These are phyloP conservation scores for Diaporthe ilicicola DNA, from an alignment of 2,329 filamentous ascomycete species.

Conservation along the genomic window DNA sequence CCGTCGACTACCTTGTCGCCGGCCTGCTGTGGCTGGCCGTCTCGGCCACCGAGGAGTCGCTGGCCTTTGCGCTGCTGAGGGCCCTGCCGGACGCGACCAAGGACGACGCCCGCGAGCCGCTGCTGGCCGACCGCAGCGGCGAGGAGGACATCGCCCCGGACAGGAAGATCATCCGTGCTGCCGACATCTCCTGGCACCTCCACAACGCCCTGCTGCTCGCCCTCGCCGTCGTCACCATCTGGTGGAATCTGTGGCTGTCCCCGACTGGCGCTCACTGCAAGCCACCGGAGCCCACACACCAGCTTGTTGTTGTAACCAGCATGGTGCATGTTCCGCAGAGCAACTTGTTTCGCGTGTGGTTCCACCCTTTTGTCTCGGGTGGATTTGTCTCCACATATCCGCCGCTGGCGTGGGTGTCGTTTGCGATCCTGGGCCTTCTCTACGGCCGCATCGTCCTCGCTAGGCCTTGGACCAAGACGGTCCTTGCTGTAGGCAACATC, in stretches of 20 bases:
- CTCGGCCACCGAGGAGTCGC: slow-evolving; percentile 44
- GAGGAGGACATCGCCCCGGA: slow-evolving; percentile 35
- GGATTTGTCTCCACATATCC: slow-evolving; percentile 51
- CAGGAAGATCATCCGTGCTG: slow-evolving; percentile 35
- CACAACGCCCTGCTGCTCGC: slow-evolving; percentile 49
- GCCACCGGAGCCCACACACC: neutral
- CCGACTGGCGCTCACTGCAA: slow-evolving; percentile 48
- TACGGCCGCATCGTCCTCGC: slow-evolving; percentile 51
- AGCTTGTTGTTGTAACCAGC: neutral
- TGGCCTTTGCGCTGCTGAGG: slow-evolving; percentile 41
- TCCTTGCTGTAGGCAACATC: slow-evolving; percentile 42
- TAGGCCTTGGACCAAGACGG: slow-evolving; percentile 41
- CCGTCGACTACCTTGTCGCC: slow-evolving; percentile 54
- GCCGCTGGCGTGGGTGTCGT: slow-evolving; percentile 56
- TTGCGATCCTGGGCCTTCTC: slow-evolving; percentile 53
- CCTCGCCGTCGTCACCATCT: slow-evolving; percentile 49
- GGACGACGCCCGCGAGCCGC: slow-evolving; percentile 42
- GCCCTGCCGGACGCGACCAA: slow-evolving; percentile 36
- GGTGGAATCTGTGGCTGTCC: slow-evolving; percentile 58
- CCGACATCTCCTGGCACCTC: slow-evolving; percentile 49
- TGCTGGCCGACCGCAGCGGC: slow-evolving; percentile 37
- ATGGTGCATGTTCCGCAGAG: slow-evolving; percentile 28
- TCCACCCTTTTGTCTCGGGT: slow-evolving; percentile 43
- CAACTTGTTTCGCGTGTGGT: slow-evolving; percentile 50
- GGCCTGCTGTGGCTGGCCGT: slow-evolving; percentile 52